Conservation (phyloP, 805 yeast genomes). For the Jamesozyma gamospora region DNA sequence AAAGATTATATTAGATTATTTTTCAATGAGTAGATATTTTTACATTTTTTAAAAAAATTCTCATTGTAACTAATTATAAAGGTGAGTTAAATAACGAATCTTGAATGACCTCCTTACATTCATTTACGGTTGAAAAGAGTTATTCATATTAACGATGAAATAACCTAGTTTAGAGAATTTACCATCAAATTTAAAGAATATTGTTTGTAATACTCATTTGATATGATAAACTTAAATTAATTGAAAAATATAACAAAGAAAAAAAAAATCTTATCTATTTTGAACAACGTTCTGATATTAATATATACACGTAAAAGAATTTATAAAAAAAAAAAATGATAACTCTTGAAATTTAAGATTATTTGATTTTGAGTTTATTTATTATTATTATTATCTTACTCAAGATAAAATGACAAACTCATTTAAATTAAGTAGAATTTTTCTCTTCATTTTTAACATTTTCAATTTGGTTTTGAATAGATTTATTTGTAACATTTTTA, state of each 20-base stretch:
- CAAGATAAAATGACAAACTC: not conserved
- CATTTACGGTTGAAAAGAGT: slow-evolving; percentile 20
- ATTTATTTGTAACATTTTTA: slow-evolving; percentile 22
- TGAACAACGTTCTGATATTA: too few relatives aligned
- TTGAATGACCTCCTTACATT: slow-evolving; percentile 42
- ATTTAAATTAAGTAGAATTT: not conserved
- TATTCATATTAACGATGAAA: slow-evolving; percentile 32
- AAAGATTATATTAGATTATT: slow-evolving; percentile 15
- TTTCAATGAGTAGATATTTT: slow-evolving; percentile 24
- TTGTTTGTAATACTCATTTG: slow-evolving; percentile 12
- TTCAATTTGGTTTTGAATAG: not conserved
- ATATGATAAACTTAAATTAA: slow-evolving; percentile 34
- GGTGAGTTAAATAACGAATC: slow-evolving; percentile 57
- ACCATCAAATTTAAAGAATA: slow-evolving; percentile 33
- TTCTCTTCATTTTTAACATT: not conserved
- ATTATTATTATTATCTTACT: too few relatives aligned
- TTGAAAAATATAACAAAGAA: not conserved
- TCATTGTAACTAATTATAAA: slow-evolving; percentile 54
- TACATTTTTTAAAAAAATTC: slow-evolving; percentile 39
- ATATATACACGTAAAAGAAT: not conserved
- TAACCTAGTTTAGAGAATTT: slow-evolving; percentile 36
- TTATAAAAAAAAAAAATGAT: not conserved
- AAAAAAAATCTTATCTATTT: not conserved
- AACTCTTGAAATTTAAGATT: not conserved
- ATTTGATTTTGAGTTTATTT: too few relatives aligned